Evolutionary conservation across 495 filamentous ascomycete species (phyloP).

Genomic region (Alectoria sarmentosa): DNA sequence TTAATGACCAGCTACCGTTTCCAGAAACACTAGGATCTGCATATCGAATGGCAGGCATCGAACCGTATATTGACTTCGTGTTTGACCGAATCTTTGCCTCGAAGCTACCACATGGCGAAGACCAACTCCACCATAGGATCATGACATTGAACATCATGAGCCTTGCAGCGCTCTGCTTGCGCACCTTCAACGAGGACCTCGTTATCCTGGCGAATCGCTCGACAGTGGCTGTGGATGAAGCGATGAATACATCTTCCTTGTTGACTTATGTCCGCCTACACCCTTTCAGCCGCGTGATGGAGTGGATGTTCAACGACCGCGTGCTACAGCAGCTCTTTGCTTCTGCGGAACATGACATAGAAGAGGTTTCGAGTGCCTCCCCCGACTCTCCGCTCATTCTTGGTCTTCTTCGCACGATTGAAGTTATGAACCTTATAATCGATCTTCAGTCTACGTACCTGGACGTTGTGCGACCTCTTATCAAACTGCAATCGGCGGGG

Average conservation of each 20-base stretch:
- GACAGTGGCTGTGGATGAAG: constrained; percentile 61
- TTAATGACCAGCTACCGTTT: constrained; percentile 76
- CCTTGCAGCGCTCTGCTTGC: constrained; percentile 66
- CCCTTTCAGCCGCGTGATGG: constrained; percentile 87
- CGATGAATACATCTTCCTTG: constrained; percentile 62
- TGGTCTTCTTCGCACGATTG: constrained; percentile 63
- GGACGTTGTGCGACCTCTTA: constrained; percentile 70
- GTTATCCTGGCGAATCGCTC: constrained; percentile 73
- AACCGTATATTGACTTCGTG: constrained; percentile 86
- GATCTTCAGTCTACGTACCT: constrained; percentile 87
- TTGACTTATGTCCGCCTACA: constrained; percentile 75
- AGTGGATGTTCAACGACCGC: constrained; percentile 94
- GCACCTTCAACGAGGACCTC: constrained; percentile 86
- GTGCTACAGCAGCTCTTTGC: constrained; percentile 72
- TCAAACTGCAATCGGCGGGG: constrained; percentile 49
- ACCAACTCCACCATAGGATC: constrained; percentile 55
- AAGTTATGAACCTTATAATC: constrained; percentile 72
- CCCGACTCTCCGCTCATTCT: constrained; percentile 69
- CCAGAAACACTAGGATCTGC: constrained; percentile 77
- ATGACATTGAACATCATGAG: constrained; percentile 71
- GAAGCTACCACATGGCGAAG: constrained; percentile 52
- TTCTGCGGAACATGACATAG: constrained; percentile 63
- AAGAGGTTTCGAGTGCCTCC: constrained; percentile 56
- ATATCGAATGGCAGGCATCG: constrained; percentile 77
- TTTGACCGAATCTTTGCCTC: constrained; percentile 63